These are phyloP conservation scores for Pinus tabuliformis DNA, from an alignment of 75 land plant species.

Conservation along the genomic window DNA sequence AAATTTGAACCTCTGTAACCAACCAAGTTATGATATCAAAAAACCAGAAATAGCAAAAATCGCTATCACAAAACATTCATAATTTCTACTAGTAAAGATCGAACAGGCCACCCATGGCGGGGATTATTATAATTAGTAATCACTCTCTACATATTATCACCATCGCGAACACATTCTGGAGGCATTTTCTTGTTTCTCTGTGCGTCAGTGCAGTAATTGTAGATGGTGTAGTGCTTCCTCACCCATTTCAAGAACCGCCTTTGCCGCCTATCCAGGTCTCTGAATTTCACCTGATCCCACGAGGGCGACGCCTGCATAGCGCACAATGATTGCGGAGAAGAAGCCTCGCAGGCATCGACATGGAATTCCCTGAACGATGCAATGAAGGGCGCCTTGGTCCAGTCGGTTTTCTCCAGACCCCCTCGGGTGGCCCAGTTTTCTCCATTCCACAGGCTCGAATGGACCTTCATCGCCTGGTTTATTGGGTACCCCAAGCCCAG, in stretches of 20 bases:
- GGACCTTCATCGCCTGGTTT: too few species aligned
- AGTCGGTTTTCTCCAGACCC: slow-evolving; percentile 69
- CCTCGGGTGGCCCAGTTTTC: slow-evolving; percentile 72
- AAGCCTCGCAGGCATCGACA: slow-evolving; percentile 68
- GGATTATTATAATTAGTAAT: too few species aligned
- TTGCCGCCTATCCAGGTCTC: slow-evolving; percentile 19
- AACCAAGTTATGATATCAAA: too few species aligned
- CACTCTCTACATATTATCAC: not conserved
- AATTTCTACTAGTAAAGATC: too few species aligned
- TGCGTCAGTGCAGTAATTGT: slow-evolving; percentile 21
- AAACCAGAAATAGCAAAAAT: too few species aligned
- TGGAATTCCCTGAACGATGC: slow-evolving; percentile 68
- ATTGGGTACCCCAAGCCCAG: slow-evolving; percentile 48
- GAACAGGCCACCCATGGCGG: too few species aligned
- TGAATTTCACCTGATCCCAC: too few species aligned
- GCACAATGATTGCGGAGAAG: slow-evolving; percentile 29
- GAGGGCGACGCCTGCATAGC: slow-evolving; percentile 23
- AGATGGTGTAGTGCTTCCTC: slow-evolving; percentile 20
- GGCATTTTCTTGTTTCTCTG: slow-evolving; percentile 16
- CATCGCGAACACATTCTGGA: slow-evolving; percentile 20
- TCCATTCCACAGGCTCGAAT: too few species aligned
- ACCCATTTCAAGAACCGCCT: slow-evolving; percentile 31
- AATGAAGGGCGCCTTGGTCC: slow-evolving; percentile 11
- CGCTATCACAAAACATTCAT: too few species aligned
- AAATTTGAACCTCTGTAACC: too few species aligned